Conservation (phyloP, 2,329 filamentous ascomycete species). For the Fusarium pseudoanthophilum region DNA sequence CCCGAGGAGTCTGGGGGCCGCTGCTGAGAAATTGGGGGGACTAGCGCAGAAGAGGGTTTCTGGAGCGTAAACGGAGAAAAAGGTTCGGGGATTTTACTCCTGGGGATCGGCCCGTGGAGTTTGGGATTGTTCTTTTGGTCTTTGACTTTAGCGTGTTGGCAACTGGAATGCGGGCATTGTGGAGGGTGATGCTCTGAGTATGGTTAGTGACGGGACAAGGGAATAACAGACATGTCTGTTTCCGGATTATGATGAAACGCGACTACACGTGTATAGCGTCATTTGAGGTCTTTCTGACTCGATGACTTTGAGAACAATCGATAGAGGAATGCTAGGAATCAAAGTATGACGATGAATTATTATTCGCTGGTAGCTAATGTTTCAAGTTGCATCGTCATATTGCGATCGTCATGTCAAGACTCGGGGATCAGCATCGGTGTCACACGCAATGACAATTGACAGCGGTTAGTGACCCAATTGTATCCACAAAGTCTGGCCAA, state of each 20-base stretch:
- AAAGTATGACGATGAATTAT: neutral
- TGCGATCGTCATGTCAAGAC: neutral
- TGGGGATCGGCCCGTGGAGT: neutral
- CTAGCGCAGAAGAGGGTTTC: constrained; percentile 49
- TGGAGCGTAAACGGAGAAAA: neutral
- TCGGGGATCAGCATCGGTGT: neutral
- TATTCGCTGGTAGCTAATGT: neutral
- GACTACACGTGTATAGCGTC: neutral
- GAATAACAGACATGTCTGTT: neutral
- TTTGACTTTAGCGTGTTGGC: constrained; percentile 3
- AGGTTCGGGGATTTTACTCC: neutral
- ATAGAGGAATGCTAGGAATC: neutral
- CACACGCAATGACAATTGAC: neutral
- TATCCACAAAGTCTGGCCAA: neutral
- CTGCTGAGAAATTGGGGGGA: constrained; percentile 52
- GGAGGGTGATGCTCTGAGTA: neutral
- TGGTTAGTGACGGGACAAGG: neutral
- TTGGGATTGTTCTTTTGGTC: neutral
- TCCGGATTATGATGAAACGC: neutral
- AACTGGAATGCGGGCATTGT: constrained; percentile 1
- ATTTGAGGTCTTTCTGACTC: neutral
- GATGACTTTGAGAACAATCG: neutral
- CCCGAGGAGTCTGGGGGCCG: constrained; percentile 45
- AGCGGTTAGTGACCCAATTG: neutral
- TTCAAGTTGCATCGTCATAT: neutral